A percentile compares a stretch with the other conserved stretches of the same genome.
phyloP scores from a whole-genome alignment of 2,329 filamentous ascomycete species.

The Ascochyta lentis region DNA sequence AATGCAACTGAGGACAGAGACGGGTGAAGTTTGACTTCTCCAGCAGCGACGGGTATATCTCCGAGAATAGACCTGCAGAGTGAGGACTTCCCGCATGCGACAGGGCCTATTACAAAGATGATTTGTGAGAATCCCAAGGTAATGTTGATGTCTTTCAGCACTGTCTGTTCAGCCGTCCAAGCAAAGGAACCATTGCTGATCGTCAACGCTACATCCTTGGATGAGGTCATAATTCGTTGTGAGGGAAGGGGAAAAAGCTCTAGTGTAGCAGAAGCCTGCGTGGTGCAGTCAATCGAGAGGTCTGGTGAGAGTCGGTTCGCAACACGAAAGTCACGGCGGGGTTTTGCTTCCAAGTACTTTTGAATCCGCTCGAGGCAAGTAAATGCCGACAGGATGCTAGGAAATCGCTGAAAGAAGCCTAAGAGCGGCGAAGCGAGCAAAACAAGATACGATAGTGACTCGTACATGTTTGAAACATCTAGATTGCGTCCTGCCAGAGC shows the following conservation, averaged over 20 bases:
- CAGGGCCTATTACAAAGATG: slow-evolving; percentile 19
- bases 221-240: neutral
- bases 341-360: neutral
- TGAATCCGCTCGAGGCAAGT: slow-evolving; percentile 6
- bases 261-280: too few relatives aligned
- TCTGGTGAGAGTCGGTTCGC: too few relatives aligned
- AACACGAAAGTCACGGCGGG: slow-evolving; percentile 5
- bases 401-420: neutral
- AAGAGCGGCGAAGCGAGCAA: neutral
- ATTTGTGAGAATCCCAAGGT: neutral
- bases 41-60: slow-evolving; percentile 12
- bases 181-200: neutral
- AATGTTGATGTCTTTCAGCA: neutral
- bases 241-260: neutral
- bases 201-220: neutral
- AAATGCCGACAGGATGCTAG: neutral
- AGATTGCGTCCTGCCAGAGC: neutral
- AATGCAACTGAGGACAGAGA: slow-evolving; percentile 34
- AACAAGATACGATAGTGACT: slow-evolving; percentile 7
- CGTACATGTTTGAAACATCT: slow-evolving; percentile 1
- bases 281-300: too few relatives aligned
- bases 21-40: neutral
- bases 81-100: slow-evolving; percentile 41
- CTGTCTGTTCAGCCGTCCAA: neutral
- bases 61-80: slow-evolving; percentile 36